Conservation (phyloP, 163 green algal species). For the Scenedesmus sp. region DNA sequence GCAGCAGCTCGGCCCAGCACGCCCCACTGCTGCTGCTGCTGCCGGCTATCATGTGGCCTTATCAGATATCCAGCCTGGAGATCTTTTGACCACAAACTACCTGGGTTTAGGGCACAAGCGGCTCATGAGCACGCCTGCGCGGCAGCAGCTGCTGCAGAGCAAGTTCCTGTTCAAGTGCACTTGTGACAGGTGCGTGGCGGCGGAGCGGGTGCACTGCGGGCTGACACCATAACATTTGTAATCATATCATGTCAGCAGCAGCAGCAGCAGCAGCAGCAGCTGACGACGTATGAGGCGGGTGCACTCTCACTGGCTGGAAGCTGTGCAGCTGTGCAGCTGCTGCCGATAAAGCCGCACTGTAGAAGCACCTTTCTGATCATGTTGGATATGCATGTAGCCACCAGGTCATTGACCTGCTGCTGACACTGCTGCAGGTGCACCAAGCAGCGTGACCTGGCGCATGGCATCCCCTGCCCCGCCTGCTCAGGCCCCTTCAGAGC, state of each 20-base stretch:
- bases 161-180: slow-evolving; percentile 49
- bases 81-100: slow-evolving; percentile 39
- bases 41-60: slow-evolving; percentile 34
- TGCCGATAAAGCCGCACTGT: too few relatives aligned
- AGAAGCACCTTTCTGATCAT: neutral
- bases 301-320: neutral
- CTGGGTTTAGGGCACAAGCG: slow-evolving; percentile 39
- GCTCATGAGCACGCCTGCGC: slow-evolving; percentile 21
- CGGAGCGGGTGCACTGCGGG: neutral
- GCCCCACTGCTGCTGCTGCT: neutral
- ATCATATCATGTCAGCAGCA: neutral
- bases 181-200: slow-evolving; percentile 21
- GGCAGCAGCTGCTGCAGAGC: slow-evolving; percentile 32
- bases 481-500: slow-evolving; percentile 38
- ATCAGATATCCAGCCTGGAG: neutral
- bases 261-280: neutral
- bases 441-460: slow-evolving; percentile 1
- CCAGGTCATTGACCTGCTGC: neutral
- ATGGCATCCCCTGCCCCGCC: slow-evolving; percentile 41
- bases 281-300: neutral
- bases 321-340: too few relatives aligned
- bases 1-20: neutral
- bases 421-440: slow-evolving; percentile 15
- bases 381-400: neutral
- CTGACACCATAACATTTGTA: neutral